Evolutionary conservation across 805 yeast genomes (phyloP).

Genomic region (Teunomyces stri): DNA sequence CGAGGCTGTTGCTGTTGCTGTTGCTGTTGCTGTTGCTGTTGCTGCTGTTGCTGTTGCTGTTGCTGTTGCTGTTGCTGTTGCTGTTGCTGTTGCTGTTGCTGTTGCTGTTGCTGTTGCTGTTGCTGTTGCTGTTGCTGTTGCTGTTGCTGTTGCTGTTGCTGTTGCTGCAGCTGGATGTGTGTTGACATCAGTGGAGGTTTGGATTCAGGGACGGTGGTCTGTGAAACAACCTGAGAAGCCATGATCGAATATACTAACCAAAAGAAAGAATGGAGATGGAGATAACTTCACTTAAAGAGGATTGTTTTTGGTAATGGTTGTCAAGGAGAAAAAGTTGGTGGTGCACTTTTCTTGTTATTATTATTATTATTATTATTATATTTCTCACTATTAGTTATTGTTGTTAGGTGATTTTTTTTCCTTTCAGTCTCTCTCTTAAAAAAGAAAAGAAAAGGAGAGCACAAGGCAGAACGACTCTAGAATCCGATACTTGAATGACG

Average conservation of each 20-base stretch:
- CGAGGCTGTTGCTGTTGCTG: slow-evolving; percentile 5
- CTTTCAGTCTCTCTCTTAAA: no score
- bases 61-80: slow-evolving; percentile 3
- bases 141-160: slow-evolving; percentile 1
- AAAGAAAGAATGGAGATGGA: no score
- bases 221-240: slow-evolving; percentile 6
- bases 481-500: no score
- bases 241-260: background rate
- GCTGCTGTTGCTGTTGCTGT: slow-evolving; percentile 1
- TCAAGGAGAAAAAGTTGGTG: background rate
- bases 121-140: slow-evolving; percentile 5
- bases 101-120: slow-evolving; percentile 5
- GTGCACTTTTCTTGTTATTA: no score
- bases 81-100: slow-evolving; percentile 1
- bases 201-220: background rate
- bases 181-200: background rate
- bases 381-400: no score
- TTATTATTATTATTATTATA: no score
- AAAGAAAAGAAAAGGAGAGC: no score
- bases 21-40: no score
- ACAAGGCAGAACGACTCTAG: no score
- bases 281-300: no score
- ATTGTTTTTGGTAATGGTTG: background rate
- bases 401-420: no score
- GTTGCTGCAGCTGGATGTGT: background rate